Percentiles rank a stretch among this genome's conserved stretches.
These are phyloP conservation scores for Ormosia semicastrata DNA, from an alignment of 306 rosid genomes.

Conservation along the genomic window DNA sequence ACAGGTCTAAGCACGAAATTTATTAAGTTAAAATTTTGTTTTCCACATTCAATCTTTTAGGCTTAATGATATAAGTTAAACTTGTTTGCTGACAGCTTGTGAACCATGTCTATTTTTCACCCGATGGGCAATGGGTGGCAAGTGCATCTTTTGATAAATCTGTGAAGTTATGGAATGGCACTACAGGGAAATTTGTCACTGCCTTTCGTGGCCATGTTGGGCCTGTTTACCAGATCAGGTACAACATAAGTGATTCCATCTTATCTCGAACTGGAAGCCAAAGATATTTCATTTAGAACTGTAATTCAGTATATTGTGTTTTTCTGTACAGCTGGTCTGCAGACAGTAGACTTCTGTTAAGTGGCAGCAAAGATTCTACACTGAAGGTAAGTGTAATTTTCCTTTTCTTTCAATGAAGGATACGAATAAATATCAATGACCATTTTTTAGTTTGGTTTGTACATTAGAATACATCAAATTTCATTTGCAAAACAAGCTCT, in stretches of 20 bases:
- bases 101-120: conserved; percentile 91
- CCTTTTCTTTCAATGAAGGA: neutral
- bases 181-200: conserved; percentile 76
- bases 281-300: conserved; percentile 4
- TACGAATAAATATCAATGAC: neutral
- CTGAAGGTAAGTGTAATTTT: conserved; percentile 61
- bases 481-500: neutral
- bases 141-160: conserved; percentile 96
- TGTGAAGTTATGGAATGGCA: conserved; percentile 87
- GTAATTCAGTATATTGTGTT: conserved; percentile 22
- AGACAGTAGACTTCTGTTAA: conserved; percentile 90
- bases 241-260: neutral
- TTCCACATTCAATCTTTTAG: neutral
- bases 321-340: conserved; percentile 86
- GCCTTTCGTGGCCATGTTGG: conserved; percentile 94
- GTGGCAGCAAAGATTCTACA: conserved; percentile 93
- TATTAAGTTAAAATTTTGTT: neutral
- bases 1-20: neutral
- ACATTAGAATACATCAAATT: neutral
- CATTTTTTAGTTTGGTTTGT: conserved; percentile 8
- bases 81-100: conserved; percentile 61
- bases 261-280: conserved; percentile 5
- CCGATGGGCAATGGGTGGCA: conserved; percentile 98
- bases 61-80: conserved; percentile 12
- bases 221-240: conserved; percentile 95